Base-by-base conservation (phyloP, 495 filamentous ascomycete genomes). In the Penicillium salamii region DNA sequence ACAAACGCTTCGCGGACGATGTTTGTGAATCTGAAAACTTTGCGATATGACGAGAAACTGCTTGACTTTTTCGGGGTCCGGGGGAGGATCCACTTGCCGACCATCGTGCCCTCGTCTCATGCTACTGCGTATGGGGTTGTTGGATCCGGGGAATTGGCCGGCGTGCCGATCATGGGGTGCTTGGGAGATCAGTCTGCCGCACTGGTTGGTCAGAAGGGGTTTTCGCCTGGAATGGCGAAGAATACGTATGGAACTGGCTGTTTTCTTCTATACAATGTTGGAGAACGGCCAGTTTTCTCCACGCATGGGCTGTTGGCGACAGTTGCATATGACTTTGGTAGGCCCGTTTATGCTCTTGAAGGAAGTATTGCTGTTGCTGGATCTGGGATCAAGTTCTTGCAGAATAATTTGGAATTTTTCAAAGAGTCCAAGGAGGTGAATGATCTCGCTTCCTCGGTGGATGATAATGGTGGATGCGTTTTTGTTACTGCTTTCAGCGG, bases 401-500 rank as follows among this genome's bases (percentile, higher is more conserved):
- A 86, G 70, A 86, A 95, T 59, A 97, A 97, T 62, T 67, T 97
- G 26, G 83, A 82, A 11, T 90, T 97, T 66, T 84, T 88, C 54
- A 72, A 82, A 13, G 70, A 86, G 31, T 86, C 90, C 0, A 77
- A 78, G 51, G 81, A 93, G 59, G 86, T 97, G 45, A 88, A 82
- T 44, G 85, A 90, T 28, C 74, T 97, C 21, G 92, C 92, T 9
- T 77, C 78, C 51, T 85, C 81, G 2, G 92, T 96, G 3, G 61
- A 84, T 18, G 88, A 97, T 53, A 96, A 88, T 51, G 92, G 92
- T 35, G 92, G 92, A 4, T 89, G 91, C 38, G 84, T 96, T 7
- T 97, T 97, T 60, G 92, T 97, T 38, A 97, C 92, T 11, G 92
- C 92, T 5, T 97, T 97, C 65, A 95, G 89, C 65, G 92, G 92